Evolutionary conservation across 2,329 filamentous ascomycete species (phyloP), one percentile per base, ranked within the genome.

Genomic region (Penicillium sp.): DNA sequence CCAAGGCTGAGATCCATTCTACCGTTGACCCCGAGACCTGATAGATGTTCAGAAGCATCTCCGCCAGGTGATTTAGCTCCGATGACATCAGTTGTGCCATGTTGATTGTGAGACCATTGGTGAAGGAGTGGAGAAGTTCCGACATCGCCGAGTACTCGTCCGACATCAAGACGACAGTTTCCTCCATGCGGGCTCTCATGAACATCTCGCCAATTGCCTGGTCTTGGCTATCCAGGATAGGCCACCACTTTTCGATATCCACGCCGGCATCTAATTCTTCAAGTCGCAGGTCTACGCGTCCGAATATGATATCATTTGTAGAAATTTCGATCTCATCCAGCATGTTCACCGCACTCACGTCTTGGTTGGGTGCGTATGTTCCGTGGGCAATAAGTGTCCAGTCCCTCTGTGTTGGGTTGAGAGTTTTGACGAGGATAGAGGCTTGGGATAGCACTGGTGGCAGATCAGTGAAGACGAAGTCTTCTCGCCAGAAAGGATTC

Each of bases 1-100:
- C 90, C 40, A 99, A 79, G 2, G 91, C 87, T 81, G 91, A 94
- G 23, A 99, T 82, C 94, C 94, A 99, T 58, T 97, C 91, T 43
- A 84, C 83, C 2, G 90, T 89, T 38, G 85, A 85, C 0, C 91
- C 91, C 2, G 92, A 93, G 3, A 96, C 92, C 70, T 99, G 94
- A 68, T 93, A 99, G 51, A 99, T 96, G 71, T 97, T 95, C 61
- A 97, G 78, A 38, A 97, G 85, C 29, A 89, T 87, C 70, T 97
- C 92, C 2, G 92, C 90, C 9, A 97, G 75, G n/a, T 85, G 83
- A 52, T 89, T 88, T 34, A 97, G 79, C 68, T 91, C 89, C 2
- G 86, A 84, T 0, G 91, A 89, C 53, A 97, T 81, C 55, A 89
- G 84, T 44, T 90, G 85, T 2, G 91, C 87, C 64, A 99, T 90